Conservation (phyloP, 805 yeast genomes). For the Cyberlindnera maclurae region DNA sequence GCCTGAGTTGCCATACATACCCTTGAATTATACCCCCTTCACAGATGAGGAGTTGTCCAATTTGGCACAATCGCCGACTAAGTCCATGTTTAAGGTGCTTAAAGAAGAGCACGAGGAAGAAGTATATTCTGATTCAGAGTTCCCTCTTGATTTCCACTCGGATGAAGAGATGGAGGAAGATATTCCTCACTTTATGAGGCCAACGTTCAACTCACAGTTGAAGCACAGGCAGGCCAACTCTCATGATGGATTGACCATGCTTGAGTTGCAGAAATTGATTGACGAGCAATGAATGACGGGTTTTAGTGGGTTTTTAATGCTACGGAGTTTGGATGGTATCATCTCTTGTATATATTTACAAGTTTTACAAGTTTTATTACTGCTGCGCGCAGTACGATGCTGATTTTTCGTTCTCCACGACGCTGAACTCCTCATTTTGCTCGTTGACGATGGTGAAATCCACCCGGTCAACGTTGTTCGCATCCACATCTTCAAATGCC, state of each 20-base stretch:
- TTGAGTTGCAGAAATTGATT: constrained; percentile 19
- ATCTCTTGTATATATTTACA: background rate
- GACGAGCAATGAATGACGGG: constrained; percentile 12
- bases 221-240: constrained; percentile 7
- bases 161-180: constrained; percentile 17
- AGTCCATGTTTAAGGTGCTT: no score
- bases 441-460: constrained; percentile 11
- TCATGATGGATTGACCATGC: constrained; percentile 16
- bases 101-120: background rate
- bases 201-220: constrained; percentile 21
- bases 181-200: constrained; percentile 21
- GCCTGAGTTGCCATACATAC: constrained; percentile 35
- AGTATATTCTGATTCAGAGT: constrained; percentile 7
- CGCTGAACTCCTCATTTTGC: constrained; percentile 9
- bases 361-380: background rate
- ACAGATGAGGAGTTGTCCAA: constrained; percentile 25
- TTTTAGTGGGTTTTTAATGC: background rate
- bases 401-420: constrained; percentile 3
- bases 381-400: constrained; percentile 32
- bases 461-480: constrained; percentile 16
- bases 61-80: constrained; percentile 17
- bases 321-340: background rate
- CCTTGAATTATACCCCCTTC: constrained; percentile 38
- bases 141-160: constrained; percentile 22
- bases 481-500: constrained; percentile 25